Evolutionary conservation across 2,329 filamentous ascomycete species (phyloP).

Genomic region (Colletotrichum sp.): DNA sequence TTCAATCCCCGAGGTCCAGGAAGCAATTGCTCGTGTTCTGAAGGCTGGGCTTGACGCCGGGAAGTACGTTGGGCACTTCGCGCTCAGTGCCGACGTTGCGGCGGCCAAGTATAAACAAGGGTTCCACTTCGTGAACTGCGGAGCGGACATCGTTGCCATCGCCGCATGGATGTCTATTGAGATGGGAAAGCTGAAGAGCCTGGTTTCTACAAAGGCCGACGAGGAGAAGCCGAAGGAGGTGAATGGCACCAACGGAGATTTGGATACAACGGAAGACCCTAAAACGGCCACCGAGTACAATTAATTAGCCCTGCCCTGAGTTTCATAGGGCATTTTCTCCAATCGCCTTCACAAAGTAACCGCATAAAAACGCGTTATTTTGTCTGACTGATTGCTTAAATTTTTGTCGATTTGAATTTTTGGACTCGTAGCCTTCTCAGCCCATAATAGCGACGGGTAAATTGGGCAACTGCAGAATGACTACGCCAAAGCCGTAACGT

Average conservation of each 20-base stretch:
- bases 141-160: constrained; percentile 40
- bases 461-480: not conserved
- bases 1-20: constrained; percentile 32
- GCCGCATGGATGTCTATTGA: constrained; percentile 37
- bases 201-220: constrained; percentile 7
- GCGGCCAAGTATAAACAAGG: constrained; percentile 30
- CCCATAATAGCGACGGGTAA: not conserved
- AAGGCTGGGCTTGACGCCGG: constrained; percentile 31
- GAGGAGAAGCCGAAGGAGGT: not conserved
- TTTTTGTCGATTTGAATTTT: rapidly evolving
- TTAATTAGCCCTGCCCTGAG: not conserved
- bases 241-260: not conserved
- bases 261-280: not conserved
- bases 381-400: not conserved
- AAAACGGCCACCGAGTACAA: not conserved
- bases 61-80: constrained; percentile 38
- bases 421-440: not conserved
- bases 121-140: constrained; percentile 41
- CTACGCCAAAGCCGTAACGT: not conserved
- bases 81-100: constrained; percentile 32
- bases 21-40: constrained; percentile 28
- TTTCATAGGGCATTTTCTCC: not conserved
- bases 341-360: not conserved
- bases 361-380: rapidly evolving
- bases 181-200: constrained; percentile 28